These are phyloP conservation scores for Kazachstania psychrophila DNA, from an alignment of 805 yeast species.

Conservation along the genomic window DNA sequence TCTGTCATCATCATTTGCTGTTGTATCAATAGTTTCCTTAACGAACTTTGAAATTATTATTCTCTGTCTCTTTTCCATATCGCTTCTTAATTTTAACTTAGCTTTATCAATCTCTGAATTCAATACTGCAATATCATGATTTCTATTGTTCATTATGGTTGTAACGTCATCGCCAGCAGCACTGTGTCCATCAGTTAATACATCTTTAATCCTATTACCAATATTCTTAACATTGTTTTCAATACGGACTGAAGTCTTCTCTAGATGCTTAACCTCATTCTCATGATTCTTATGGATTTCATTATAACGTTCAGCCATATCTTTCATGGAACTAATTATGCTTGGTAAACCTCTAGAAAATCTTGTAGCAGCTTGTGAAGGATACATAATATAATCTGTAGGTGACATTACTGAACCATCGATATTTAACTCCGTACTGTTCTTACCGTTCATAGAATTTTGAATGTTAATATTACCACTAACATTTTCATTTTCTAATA, in stretches of 20 bases:
- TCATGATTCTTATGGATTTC: slow-evolving; percentile 39
- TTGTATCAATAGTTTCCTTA: slow-evolving; percentile 7
- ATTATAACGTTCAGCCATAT: slow-evolving; percentile 47
- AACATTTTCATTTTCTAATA: slow-evolving; percentile 1
- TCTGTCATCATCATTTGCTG: slow-evolving; percentile 15
- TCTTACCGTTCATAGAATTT: slow-evolving; percentile 30
- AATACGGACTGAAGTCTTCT: slow-evolving; percentile 19
- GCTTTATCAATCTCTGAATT: slow-evolving; percentile 9
- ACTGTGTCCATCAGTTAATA: slow-evolving; percentile 56
- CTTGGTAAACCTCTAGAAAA: slow-evolving; percentile 24
- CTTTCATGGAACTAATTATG: slow-evolving; percentile 25
- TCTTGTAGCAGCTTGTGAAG: slow-evolving; percentile 28
- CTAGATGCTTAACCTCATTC: slow-evolving; percentile 31
- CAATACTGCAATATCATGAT: slow-evolving; percentile 7
- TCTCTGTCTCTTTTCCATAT: slow-evolving; percentile 27
- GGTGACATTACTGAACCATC: slow-evolving; percentile 17
- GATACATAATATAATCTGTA: slow-evolving; percentile 21
- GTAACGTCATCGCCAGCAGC: slow-evolving; percentile 53
- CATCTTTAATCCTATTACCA: slow-evolving; percentile 22
- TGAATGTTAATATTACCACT: background rate
- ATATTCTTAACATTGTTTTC: slow-evolving; percentile 16
- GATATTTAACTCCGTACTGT: slow-evolving; percentile 38
- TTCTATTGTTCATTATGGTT: slow-evolving; percentile 10
- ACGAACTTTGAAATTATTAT: slow-evolving; percentile 10
- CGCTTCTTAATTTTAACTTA: slow-evolving; percentile 20